phyloP scores from a whole-genome alignment of 768 basidiomycete genomes.

The Boletus bicolor region DNA sequence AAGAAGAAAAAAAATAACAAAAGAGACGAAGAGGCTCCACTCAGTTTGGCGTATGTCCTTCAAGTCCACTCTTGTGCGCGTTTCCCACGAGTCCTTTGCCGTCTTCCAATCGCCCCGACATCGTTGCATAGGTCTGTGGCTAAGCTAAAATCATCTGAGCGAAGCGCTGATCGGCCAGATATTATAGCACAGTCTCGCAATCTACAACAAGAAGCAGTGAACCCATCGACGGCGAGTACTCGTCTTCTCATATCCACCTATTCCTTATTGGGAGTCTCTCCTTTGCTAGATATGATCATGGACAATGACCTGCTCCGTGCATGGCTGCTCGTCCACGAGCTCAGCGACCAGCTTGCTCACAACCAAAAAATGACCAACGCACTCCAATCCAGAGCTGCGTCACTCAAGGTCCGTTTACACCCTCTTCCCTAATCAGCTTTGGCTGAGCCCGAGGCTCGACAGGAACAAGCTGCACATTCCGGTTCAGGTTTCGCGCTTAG shows the following conservation, averaged over 20 bases:
- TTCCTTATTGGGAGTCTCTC: conserved; percentile 6
- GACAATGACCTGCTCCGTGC: conserved; percentile 71
- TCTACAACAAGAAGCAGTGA: neutral
- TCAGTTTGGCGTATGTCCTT: neutral
- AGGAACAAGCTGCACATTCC: conserved; percentile 74
- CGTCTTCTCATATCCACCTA: neutral
- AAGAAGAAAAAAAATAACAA: neutral
- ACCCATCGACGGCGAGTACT: conserved; percentile 3
- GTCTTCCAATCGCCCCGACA: neutral
- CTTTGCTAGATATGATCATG: conserved; percentile 39
- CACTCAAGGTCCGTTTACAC: conserved; percentile 61
- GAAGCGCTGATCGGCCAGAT: neutral
- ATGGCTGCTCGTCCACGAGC: conserved; percentile 78
- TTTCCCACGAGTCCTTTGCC: conserved; percentile 21
- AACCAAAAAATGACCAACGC: conserved; percentile 74
- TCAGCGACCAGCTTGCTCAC: conserved; percentile 76
- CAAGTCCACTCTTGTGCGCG: neutral
- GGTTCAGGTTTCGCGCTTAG: conserved; percentile 76
- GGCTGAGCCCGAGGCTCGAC: conserved; percentile 11
- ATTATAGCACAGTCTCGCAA: neutral
- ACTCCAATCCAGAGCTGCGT: conserved; percentile 64
- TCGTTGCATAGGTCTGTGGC: neutral
- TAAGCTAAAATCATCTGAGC: neutral
- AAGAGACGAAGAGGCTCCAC: neutral
- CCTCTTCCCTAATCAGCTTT: conserved; percentile 4